Percentiles rank a stretch among this genome's conserved stretches.
Evolutionary conservation across 2,329 filamentous ascomycete genomes (phyloP).

Genomic region (Pyrenochaeta sp.): DNA sequence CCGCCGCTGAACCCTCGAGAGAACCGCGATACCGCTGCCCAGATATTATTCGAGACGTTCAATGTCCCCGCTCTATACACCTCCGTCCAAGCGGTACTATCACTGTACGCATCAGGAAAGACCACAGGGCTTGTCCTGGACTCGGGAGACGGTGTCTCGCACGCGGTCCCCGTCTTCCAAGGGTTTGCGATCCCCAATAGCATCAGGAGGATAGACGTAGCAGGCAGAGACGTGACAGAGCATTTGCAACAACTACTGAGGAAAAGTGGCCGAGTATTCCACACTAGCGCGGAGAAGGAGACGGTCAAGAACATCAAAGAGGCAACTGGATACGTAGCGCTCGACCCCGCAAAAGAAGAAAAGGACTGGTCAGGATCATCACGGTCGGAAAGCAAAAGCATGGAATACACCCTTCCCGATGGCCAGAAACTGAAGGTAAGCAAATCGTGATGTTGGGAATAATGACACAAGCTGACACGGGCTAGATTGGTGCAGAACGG

Average conservation of each 20-base stretch:
- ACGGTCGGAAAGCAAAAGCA: conserved; percentile 78
- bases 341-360: conserved; percentile 91
- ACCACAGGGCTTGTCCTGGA: conserved; percentile 97
- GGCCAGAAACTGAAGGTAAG: conserved; percentile 88
- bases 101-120: conserved; percentile 91
- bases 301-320: conserved; percentile 98
- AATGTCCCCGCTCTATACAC: conserved; percentile 97
- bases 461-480: conserved; percentile 27
- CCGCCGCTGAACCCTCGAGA: conserved; percentile 92
- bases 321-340: conserved; percentile 87
- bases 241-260: conserved; percentile 88
- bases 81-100: conserved; percentile 95
- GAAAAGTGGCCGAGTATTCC: conserved; percentile 93
- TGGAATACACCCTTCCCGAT: conserved; percentile 90
- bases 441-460: conserved; percentile 8
- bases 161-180: conserved; percentile 96
- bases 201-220: conserved; percentile 94
- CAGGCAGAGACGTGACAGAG: conserved; percentile 94
- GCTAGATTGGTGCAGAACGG: conserved; percentile 85
- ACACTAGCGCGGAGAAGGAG: conserved; percentile 98
- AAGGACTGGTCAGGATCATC: conserved; percentile 87
- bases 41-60: conserved; percentile 98
- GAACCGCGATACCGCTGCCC: conserved; percentile 94
- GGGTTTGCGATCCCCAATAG: conserved; percentile 96
- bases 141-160: conserved; percentile 93